Conservation (phyloP, 1,284 basidiomycete species). For the Cutaneotrichosporon cavernicola region DNA sequence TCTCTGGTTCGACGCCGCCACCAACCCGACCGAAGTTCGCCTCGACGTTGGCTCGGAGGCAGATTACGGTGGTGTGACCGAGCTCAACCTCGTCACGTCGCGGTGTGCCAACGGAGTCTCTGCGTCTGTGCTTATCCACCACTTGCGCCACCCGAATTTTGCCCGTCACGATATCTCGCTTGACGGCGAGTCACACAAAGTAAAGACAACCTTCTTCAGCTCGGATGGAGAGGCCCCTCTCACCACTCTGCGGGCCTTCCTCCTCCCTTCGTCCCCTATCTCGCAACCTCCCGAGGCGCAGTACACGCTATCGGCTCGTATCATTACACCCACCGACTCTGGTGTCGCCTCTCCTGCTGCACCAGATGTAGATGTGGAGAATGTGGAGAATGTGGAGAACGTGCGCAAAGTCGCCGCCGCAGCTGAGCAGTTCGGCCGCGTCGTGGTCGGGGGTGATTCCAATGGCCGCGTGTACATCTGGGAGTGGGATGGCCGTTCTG, state of each 20-base stretch:
- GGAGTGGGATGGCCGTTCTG: conserved; percentile 35
- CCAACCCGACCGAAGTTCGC: conserved; percentile 27
- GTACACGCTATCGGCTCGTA: conserved; percentile 19
- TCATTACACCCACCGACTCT: conserved; percentile 19
- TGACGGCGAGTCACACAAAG: conserved; percentile 6
- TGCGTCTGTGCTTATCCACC: conserved; percentile 37
- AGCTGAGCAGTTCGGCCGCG: conserved; percentile 31
- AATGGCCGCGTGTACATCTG: conserved; percentile 42
- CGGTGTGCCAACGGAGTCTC: conserved; percentile 7
- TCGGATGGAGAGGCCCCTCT: conserved; percentile 27
- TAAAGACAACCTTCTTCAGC: conserved; percentile 23
- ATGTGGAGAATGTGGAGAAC: conserved; percentile 9
- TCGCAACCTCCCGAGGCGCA: conserved; percentile 20
- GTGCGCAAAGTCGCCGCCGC: conserved; percentile 12
- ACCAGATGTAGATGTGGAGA: conserved; percentile 15
- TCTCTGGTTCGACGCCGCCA: conserved; percentile 34
- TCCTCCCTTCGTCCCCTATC: conserved; percentile 28
- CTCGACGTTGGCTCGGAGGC: conserved; percentile 39
- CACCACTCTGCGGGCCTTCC: conserved; percentile 21
- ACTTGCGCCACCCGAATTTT: conserved; percentile 30
- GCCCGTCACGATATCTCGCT: conserved; percentile 35
- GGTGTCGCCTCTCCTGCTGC: conserved; percentile 18
- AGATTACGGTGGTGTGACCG: conserved; percentile 30
- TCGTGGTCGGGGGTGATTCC: conserved; percentile 43
- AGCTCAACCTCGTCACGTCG: conserved; percentile 29